A percentile compares a stretch with the other conserved stretches of the same genome.
Conservation (phyloP, 495 filamentous ascomycete genomes). For the Aspergillus mulundensis region DNA sequence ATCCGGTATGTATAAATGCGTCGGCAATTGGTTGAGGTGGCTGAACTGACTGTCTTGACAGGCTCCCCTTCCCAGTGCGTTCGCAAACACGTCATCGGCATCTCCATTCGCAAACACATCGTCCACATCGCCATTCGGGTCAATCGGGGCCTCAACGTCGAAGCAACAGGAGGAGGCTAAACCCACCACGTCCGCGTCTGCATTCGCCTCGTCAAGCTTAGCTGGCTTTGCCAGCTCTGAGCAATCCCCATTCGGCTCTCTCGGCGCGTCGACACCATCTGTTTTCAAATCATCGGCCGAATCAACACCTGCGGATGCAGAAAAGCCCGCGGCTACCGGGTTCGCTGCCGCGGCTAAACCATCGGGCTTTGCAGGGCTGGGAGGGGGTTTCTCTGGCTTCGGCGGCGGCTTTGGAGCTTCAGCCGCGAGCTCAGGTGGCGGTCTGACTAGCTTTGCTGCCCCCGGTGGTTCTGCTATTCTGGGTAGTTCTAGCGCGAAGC, state of each 20-base stretch:
- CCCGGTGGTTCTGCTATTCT: conserved; percentile 51
- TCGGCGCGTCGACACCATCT: conserved; percentile 40
- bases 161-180: conserved; percentile 19
- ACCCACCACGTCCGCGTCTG: conserved; percentile 41
- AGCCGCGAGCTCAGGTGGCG: conserved; percentile 40
- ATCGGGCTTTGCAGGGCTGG: conserved; percentile 34
- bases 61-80: conserved; percentile 46
- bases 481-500: conserved; percentile 53
- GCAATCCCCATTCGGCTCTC: conserved; percentile 53
- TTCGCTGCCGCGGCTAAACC: conserved; percentile 31
- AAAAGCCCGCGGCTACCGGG: conserved; percentile 25
- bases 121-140: conserved; percentile 47
- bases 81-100: conserved; percentile 47
- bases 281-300: conserved; percentile 32
- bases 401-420: conserved; percentile 47
- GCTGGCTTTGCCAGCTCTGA: conserved; percentile 50
- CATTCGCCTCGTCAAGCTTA: conserved; percentile 51
- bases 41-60: conserved; percentile 14
- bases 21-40: neutral
- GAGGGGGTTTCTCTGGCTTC: conserved; percentile 49
- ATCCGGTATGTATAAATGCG: conserved; percentile 13
- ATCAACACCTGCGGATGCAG: conserved; percentile 13
- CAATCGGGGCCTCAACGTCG: conserved; percentile 29
- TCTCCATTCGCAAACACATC: conserved; percentile 52
- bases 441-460: conserved; percentile 65